Conservation (phyloP, 2,329 filamentous ascomycete species). For the Knufia petricola region DNA sequence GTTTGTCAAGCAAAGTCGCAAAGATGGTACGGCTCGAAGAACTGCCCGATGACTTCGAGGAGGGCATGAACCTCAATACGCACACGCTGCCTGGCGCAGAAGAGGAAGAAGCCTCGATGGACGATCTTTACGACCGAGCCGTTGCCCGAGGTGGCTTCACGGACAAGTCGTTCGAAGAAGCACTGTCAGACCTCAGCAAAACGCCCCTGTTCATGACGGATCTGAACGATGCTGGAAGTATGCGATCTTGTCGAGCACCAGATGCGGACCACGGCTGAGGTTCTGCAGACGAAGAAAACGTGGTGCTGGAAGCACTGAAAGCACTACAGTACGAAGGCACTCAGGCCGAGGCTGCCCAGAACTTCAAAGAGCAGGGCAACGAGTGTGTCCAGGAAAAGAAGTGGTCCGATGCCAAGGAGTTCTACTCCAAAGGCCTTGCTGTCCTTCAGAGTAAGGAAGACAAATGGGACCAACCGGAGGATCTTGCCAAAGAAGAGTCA, state of each 20-base stretch:
- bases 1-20: no score
- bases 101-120: constrained; percentile 13
- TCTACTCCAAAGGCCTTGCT: constrained; percentile 77
- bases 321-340: constrained; percentile 91
- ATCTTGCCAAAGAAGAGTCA: constrained; percentile 48
- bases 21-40: constrained; percentile 36
- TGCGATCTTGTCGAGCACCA: constrained; percentile 18
- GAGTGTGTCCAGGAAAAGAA: constrained; percentile 66
- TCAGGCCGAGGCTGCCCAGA: constrained; percentile 66
- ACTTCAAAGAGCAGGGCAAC: constrained; percentile 88
- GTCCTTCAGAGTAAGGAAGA: constrained; percentile 49
- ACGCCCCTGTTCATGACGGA: constrained; percentile 93
- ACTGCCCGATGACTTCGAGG: constrained; percentile 42
- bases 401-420: constrained; percentile 79
- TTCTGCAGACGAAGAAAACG: constrained; percentile 56
- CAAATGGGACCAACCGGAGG: constrained; percentile 42
- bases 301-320: constrained; percentile 74
- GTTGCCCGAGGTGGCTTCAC: constrained; percentile 20
- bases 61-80: constrained; percentile 35
- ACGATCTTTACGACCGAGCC: constrained; percentile 21
- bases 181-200: constrained; percentile 56
- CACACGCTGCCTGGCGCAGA: constrained; percentile 18
- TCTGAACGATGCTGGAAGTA: constrained; percentile 47
- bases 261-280: constrained; percentile 8
- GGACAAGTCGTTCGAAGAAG: constrained; percentile 39